Base-by-base conservation (phyloP, 2,329 filamentous ascomycete species). In the Coniochaeta prunicola region DNA sequence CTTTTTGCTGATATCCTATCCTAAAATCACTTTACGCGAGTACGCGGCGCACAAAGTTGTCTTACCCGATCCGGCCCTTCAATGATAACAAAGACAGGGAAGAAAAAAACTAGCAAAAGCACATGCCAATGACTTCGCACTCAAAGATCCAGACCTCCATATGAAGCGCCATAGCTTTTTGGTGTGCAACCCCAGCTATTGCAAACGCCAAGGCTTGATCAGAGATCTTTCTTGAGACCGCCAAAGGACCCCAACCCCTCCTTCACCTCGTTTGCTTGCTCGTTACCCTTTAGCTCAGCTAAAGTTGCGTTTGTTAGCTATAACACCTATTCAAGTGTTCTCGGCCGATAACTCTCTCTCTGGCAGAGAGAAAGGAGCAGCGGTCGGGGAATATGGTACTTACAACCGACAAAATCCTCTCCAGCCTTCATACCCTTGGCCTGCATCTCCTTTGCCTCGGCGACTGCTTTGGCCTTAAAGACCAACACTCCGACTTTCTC, bases 381-480 rank as follows among this genome's bases (percentile, higher is more conserved):
- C n/a, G n/a, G n/a, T n/a, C 4, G 19, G 17, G 19, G 26, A 30
- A n/a, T 17, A n/a, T n/a, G n/a, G n/a, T n/a, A 64, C 67, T 66
- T 59, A 74, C 73, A 67, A 58, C 68, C 69, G 3, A 71, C 53
- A 60, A 74, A 75, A 62, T 75, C 73, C 59, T 74, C 61, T 19
- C 73, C 74, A 55, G 73, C 71, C 60, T 73, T 70, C 63, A 73
- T 50, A 1, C 74, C 74, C 62, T 74, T 62, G 9, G 71, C 70
- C 61, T 74, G 65, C 62, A 74, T 63, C 58, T 72, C 71, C 63
- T 75, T 73, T 42, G 70, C 67, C 63, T 76, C 73, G 8, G 73
- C 73, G 63, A 73, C 68, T 0, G 71, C 74, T 65, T 76, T 71
- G 33, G 72, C 71, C 65, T 76, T 75, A 65, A 76, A 72, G 56